Evolutionary conservation across 2,329 filamentous ascomycete genomes (phyloP), one percentile per base, ranked within the genome.

Genomic region (Phialocephala sp.): DNA sequence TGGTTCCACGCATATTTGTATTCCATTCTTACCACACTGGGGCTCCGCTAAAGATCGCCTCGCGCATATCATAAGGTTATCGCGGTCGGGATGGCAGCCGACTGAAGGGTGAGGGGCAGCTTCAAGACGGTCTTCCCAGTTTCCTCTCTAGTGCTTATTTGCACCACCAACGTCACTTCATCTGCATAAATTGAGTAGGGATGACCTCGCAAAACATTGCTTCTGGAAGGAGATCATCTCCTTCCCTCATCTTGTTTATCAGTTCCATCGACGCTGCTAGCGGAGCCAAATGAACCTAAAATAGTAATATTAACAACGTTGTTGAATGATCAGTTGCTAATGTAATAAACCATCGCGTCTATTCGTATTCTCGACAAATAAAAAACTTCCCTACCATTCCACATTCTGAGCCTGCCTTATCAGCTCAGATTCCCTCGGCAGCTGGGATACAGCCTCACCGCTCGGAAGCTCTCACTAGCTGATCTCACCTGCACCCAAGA

Each of bases 301-400:
- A 52, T 12, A 18, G 24, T 27, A 24, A 9, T 52, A 27, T 27
- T 52, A 5, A 52, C 47, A 18, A 52, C 20, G 9, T 8, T 27
- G 6, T 12, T 15, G 24, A 27, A 32, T 32, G 47, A 27, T 15
- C 11, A 27, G 27, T 32, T 32, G 27, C 27, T 32, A 32, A 52
- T 52, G 47, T 52, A 52, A 52, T 20, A 18, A 52, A 52, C 8
- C 47, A 52, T 52, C 47, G 47, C 22, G 47, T 52, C 9, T 52
- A 24, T 52, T 32, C 47, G 20, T 32, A 20, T 52, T 52, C 11
- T 52, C 43, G 47, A 14, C 47, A 12, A 52, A 52, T 52, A 8
- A 52, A 4, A 27, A 14, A 14, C 43, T 52, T 11, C 11, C 24
- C 9, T 32, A 5, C 47, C 24, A 27, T 9, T 27, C 22, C 11